These are phyloP conservation scores for Capsicum rhomboideum DNA, from an alignment of 257 asterid genomes.

Conservation along the genomic window DNA sequence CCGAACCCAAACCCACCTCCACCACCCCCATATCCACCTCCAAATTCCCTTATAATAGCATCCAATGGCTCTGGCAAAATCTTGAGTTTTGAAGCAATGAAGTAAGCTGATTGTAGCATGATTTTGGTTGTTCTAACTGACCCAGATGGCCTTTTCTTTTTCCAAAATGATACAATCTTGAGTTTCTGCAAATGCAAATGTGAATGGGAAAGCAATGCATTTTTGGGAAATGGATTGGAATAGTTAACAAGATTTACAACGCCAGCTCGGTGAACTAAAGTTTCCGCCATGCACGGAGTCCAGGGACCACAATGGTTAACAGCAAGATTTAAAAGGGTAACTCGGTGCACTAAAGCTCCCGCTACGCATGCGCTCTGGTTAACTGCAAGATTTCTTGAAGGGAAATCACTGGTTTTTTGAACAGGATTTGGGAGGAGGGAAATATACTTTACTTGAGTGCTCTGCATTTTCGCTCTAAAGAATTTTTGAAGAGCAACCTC, in stretches of 20 bases:
- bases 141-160: slow-evolving; percentile 29
- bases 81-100: slow-evolving; percentile 54
- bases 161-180: slow-evolving; percentile 12
- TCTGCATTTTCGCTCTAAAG: background rate
- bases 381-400: background rate
- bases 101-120: slow-evolving; percentile 47
- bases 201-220: background rate
- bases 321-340: background rate
- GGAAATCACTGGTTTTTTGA: background rate
- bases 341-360: too few relatives aligned
- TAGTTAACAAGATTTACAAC: too few relatives aligned
- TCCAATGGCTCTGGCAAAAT: slow-evolving; percentile 66
- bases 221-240: background rate
- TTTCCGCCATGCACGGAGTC: too few relatives aligned
- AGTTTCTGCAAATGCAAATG: slow-evolving; percentile 10
- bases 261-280: too few relatives aligned
- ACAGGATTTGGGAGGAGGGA: background rate
- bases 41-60: slow-evolving; percentile 42
- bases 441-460: background rate
- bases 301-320: too few relatives aligned
- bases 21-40: slow-evolving; percentile 43
- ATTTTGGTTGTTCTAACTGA: slow-evolving; percentile 38
- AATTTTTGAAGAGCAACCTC: background rate
- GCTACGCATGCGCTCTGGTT: too few relatives aligned
- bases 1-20: slow-evolving; percentile 33